These are phyloP conservation scores for Sindora glabra DNA, from an alignment of 306 rosid genomes.

Conservation along the genomic window DNA sequence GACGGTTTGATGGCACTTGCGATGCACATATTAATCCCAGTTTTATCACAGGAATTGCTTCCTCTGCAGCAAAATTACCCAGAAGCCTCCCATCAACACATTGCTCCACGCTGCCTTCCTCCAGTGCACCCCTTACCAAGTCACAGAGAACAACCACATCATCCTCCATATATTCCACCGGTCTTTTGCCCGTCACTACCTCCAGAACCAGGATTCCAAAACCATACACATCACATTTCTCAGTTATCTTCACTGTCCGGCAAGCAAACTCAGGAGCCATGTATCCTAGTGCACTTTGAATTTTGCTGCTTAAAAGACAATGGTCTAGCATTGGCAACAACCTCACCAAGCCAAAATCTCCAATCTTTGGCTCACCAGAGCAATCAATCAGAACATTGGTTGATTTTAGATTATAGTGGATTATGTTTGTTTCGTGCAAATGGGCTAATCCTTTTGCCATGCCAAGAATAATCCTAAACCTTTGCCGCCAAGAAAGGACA, in stretches of 20 bases:
- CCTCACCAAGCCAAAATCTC: constrained; percentile 80
- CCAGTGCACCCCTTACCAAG: constrained; percentile 81
- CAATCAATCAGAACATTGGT: constrained; percentile 66
- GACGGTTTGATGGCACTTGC: constrained; percentile 94
- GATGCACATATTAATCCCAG: constrained; percentile 88
- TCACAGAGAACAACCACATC: constrained; percentile 91
- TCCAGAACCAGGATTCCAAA: constrained; percentile 76
- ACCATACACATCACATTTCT: constrained; percentile 83
- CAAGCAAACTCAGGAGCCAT: constrained; percentile 98
- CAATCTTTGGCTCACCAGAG: constrained; percentile 66
- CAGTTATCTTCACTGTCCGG: constrained; percentile 79
- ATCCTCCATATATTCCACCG: constrained; percentile 95
- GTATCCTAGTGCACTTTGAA: constrained; percentile 91
- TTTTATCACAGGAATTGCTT: constrained; percentile 89
- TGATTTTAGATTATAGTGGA: constrained; percentile 88
- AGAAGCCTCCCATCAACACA: constrained; percentile 61
- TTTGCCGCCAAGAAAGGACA: constrained; percentile 74
- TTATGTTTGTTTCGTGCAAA: constrained; percentile 60
- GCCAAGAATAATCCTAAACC: constrained; percentile 78
- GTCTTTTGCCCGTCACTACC: constrained; percentile 79
- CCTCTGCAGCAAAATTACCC: constrained; percentile 71
- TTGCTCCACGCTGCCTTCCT: constrained; percentile 71
- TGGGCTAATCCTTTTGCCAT: constrained; percentile 89
- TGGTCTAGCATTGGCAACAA: constrained; percentile 81
- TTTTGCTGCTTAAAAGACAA: constrained; percentile 87